These are phyloP conservation scores for Sparassis latifolia DNA, from an alignment of 1,284 basidiomycete genomes.

Conservation along the genomic window DNA sequence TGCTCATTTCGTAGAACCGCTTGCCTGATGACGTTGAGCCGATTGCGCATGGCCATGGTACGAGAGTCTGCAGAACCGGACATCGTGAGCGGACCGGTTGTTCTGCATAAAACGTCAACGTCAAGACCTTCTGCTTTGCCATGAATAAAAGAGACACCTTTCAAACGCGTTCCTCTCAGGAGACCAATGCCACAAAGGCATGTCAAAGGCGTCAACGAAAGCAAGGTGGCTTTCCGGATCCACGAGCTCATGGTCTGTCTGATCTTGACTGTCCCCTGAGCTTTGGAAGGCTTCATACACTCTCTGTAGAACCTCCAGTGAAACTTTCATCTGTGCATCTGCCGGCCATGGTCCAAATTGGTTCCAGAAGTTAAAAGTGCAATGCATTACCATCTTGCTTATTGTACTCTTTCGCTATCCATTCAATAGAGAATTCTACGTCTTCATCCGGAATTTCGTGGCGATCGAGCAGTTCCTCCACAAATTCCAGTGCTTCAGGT, in stretches of 20 bases:
- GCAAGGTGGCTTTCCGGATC: constrained; percentile 84
- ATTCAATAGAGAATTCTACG: constrained; percentile 74
- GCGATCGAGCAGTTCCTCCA: constrained; percentile 61
- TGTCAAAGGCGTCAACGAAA: constrained; percentile 87
- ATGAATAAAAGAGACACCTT: constrained; percentile 41
- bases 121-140: constrained; percentile 1
- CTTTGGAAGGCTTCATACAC: constrained; percentile 82
- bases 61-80: constrained; percentile 79
- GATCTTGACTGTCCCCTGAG: constrained; percentile 51
- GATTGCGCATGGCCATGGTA: constrained; percentile 70
- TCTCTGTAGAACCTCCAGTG: constrained; percentile 62
- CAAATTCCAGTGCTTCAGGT: constrained; percentile 61
- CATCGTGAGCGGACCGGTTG: constrained; percentile 48
- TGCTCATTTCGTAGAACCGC: constrained; percentile 91
- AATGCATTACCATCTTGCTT: constrained; percentile 72
- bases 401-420: constrained; percentile 84
- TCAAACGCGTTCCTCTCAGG: constrained; percentile 80
- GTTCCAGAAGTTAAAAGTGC: constrained; percentile 1
- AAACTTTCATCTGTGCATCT: constrained; percentile 81
- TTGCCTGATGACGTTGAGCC: constrained; percentile 85
- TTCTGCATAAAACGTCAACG: constrained; percentile 23
- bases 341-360: background rate
- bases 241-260: constrained; percentile 54
- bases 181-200: constrained; percentile 91
- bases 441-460: constrained; percentile 69